Conservation (phyloP, 2,329 filamentous ascomycete species). For the Apiospora pterosperma region DNA sequence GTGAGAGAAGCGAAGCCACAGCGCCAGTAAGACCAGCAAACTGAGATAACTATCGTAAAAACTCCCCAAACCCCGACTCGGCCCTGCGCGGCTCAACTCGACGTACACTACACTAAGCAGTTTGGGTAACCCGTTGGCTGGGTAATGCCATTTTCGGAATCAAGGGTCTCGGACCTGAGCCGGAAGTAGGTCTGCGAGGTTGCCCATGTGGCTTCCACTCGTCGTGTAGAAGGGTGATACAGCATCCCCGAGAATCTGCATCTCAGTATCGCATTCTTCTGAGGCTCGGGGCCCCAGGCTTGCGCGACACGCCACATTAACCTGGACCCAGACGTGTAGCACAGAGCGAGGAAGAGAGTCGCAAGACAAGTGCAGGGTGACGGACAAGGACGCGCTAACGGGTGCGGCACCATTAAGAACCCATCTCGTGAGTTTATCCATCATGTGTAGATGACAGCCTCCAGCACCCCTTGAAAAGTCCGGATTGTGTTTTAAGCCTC, state of each 20-base stretch:
- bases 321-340: no score
- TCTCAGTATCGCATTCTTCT: neutral
- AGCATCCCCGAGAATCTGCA: neutral
- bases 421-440: neutral
- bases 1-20: no score
- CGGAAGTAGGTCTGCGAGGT: neutral
- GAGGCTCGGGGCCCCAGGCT: neutral
- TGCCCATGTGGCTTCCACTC: neutral
- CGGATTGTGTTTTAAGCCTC: neutral
- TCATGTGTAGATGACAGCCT: neutral
- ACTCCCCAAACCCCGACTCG: neutral
- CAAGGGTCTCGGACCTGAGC: neutral
- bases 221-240: neutral
- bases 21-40: no score
- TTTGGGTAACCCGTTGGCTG: neutral
- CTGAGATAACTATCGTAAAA: neutral
- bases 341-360: no score
- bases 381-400: neutral
- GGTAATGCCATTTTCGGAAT: neutral
- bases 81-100: neutral
- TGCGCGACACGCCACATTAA: no score
- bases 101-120: neutral
- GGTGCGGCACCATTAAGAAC: neutral
- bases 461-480: neutral
- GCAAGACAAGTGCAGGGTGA: neutral